Conservation (phyloP, 225 moss, liverwort and hornwort genomes). For the Bryoerythrophyllum caledonicum region DNA sequence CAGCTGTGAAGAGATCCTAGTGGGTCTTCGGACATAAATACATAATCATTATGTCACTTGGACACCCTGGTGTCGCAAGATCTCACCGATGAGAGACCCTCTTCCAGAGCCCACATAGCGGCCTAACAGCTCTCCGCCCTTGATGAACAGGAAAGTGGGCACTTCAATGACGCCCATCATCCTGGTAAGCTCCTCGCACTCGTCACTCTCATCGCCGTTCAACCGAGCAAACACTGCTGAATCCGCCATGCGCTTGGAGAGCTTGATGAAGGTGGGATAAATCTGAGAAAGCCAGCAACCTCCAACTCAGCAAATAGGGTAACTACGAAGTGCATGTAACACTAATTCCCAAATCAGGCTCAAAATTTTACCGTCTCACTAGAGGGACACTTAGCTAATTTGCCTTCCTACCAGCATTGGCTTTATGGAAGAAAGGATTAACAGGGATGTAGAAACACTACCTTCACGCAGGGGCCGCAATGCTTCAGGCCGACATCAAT, state of each 20-base stretch:
- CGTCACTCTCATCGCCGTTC: slow-evolving; percentile 94
- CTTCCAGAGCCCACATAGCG: slow-evolving; percentile 98
- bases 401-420: no score
- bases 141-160: slow-evolving; percentile 89
- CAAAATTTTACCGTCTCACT: no score
- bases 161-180: slow-evolving; percentile 83
- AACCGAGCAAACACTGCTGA: slow-evolving; percentile 82
- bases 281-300: slow-evolving; percentile 36
- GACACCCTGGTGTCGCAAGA: slow-evolving; percentile 88
- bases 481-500: slow-evolving; percentile 88
- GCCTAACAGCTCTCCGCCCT: slow-evolving; percentile 75
- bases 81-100: slow-evolving; percentile 94
- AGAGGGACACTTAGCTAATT: no score
- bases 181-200: slow-evolving; percentile 65
- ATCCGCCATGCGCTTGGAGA: slow-evolving; percentile 81
- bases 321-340: neutral
- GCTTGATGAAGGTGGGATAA: slow-evolving; percentile 84
- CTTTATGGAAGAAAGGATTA: neutral
- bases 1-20: neutral
- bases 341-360: no score
- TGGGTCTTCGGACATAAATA: neutral
- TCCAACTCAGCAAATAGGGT: neutral
- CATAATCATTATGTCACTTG: slow-evolving; percentile 56
- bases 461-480: slow-evolving; percentile 97
- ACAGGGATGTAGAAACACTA: neutral